Evolutionary conservation across 164 flowering plant genomes (phyloP).

Genomic region (Vitis vinifera): ASM3070453v1 NC_081816.1:5452501-5453000

Average conservation of each 20-base stretch:
- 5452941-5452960: not conserved
- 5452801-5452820: constrained; percentile 3
- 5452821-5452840: constrained; percentile 10
- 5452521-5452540: no score
- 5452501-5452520: no score
- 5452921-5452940: not conserved
- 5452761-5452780: constrained; percentile 5
- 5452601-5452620: no score
- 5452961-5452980: not conserved
- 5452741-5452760: constrained; percentile 6
- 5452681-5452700: not conserved
- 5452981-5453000: no score
- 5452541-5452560: no score
- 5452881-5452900: not conserved
- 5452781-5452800: constrained; percentile 10
- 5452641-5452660: no score
- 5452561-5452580: no score
- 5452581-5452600: no score
- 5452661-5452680: not conserved
- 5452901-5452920: not conserved
- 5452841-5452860: not conserved
- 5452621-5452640: no score
- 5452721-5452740: constrained; percentile 3
- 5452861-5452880: not conserved
- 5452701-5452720: not conserved